Percentiles rank a stretch among this genome's conserved stretches.
These are phyloP conservation scores for Triglochin maritima DNA, from an alignment of 106 monocot genomes.

Conservation along the genomic window DNA sequence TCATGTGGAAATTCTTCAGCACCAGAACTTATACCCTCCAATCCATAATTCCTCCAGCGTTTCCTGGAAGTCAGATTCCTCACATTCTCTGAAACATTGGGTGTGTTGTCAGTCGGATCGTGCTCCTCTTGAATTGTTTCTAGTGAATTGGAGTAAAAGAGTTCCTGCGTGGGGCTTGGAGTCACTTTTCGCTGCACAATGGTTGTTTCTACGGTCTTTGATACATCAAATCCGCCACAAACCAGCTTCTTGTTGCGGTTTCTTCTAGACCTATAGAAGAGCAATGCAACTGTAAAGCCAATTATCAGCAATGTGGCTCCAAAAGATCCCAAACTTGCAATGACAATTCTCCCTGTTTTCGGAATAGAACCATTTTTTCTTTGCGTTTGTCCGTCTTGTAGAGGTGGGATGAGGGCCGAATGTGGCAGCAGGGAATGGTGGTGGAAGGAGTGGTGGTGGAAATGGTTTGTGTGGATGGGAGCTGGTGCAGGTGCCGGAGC, in stretches of 20 bases:
- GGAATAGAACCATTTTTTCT: not conserved
- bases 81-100: not conserved
- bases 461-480: not conserved
- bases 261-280: no score
- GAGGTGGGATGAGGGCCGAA: not conserved
- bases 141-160: slow-evolving; percentile 7
- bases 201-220: no score
- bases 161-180: slow-evolving; percentile 6
- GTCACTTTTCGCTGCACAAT: slow-evolving; percentile 5
- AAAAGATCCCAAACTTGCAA: no score
- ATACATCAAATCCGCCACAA: no score
- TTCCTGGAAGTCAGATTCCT: no score
- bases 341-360: no score
- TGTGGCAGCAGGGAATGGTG: not conserved
- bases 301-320: no score
- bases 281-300: no score
- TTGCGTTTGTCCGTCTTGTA: not conserved
- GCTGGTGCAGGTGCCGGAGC: not conserved
- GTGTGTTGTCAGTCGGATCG: not conserved
- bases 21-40: no score
- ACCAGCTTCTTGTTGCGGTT: no score
- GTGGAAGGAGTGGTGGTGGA: not conserved
- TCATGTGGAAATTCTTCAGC: not conserved
- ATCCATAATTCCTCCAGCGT: not conserved
- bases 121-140: slow-evolving; percentile 4